These are phyloP conservation scores for Lyophyllum shimeji DNA, from an alignment of 768 basidiomycete genomes.

Conservation along the genomic window DNA sequence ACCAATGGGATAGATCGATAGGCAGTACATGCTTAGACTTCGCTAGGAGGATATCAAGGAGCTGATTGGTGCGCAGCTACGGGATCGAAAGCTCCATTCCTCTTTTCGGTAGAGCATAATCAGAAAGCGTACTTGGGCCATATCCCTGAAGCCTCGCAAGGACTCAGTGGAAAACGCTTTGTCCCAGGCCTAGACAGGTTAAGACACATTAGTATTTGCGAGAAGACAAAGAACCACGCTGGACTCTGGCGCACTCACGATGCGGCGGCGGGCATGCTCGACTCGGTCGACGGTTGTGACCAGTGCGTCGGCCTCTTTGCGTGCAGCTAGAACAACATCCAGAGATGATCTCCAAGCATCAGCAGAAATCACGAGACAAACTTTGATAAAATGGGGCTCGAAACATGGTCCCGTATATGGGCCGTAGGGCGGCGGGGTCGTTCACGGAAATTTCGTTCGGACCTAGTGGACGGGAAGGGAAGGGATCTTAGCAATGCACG, in stretches of 20 bases:
- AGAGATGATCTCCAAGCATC: not conserved
- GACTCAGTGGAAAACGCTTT: slow-evolving; percentile 20
- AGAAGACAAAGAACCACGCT: not conserved
- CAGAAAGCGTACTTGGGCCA: not conserved
- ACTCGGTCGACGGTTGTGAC: slow-evolving; percentile 16
- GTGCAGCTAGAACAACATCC: not conserved
- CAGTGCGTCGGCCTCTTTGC: slow-evolving; percentile 18
- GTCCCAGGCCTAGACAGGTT: slow-evolving; percentile 30
- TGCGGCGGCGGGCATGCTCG: slow-evolving; percentile 12
- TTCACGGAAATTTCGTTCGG: slow-evolving; percentile 37
- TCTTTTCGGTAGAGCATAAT: not conserved
- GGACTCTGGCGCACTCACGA: slow-evolving; percentile 3
- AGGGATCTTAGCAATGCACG: too few relatives aligned
- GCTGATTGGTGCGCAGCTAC: slow-evolving; percentile 6
- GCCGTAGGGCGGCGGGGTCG: slow-evolving; percentile 19
- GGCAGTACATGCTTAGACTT: not conserved
- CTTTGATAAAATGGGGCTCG: slow-evolving; percentile 24
- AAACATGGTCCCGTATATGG: slow-evolving; percentile 27
- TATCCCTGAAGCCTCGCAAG: not conserved
- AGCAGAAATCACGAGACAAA: not conserved
- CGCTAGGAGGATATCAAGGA: slow-evolving; percentile 6
- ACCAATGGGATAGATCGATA: slow-evolving; percentile 20
- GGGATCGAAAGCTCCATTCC: too few relatives aligned
- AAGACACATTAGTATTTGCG: too few relatives aligned
- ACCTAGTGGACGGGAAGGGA: too few relatives aligned